Percentiles rank a stretch among this genome's conserved stretches.
Conservation (phyloP, 2,329 filamentous ascomycete genomes). For the Apiospora hydei region DNA sequence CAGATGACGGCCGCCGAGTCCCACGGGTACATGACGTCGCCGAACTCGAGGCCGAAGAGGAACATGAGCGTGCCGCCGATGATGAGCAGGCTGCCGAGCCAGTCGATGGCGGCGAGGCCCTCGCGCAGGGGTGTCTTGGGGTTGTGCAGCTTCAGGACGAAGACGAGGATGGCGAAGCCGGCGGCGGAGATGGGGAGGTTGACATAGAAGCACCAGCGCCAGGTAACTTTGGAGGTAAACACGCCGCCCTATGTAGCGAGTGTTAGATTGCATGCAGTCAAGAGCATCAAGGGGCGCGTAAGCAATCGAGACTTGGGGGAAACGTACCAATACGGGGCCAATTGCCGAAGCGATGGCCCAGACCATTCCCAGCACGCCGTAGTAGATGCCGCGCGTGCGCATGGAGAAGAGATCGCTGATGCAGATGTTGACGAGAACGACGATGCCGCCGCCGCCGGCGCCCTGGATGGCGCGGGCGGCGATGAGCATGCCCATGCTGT, state of each 20-base stretch:
- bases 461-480: slow-evolving; percentile 64
- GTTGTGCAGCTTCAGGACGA: slow-evolving; percentile 73
- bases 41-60: slow-evolving; percentile 85
- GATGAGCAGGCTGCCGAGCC: slow-evolving; percentile 64
- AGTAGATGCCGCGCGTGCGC: slow-evolving; percentile 58
- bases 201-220: slow-evolving; percentile 76
- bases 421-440: slow-evolving; percentile 67
- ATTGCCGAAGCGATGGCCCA: slow-evolving; percentile 73
- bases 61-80: slow-evolving; percentile 85
- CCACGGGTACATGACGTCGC: slow-evolving; percentile 80
- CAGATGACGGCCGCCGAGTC: slow-evolving; percentile 76
- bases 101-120: slow-evolving; percentile 70
- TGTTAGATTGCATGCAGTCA: not conserved
- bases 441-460: slow-evolving; percentile 62
- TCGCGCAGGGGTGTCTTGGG: slow-evolving; percentile 68
- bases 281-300: not conserved
- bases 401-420: slow-evolving; percentile 64
- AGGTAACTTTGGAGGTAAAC: slow-evolving; percentile 67
- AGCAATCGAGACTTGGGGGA: not conserved
- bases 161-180: slow-evolving; percentile 58
- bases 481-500: slow-evolving; percentile 60
- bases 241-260: slow-evolving; percentile 57
- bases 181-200: slow-evolving; percentile 61
- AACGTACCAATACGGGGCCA: slow-evolving; percentile 62
- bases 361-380: slow-evolving; percentile 59